Percentiles rank a stretch among this genome's conserved stretches.
These are phyloP conservation scores for Kandelia obovata DNA, from an alignment of 345 rosid species.

Conservation along the genomic window DNA sequence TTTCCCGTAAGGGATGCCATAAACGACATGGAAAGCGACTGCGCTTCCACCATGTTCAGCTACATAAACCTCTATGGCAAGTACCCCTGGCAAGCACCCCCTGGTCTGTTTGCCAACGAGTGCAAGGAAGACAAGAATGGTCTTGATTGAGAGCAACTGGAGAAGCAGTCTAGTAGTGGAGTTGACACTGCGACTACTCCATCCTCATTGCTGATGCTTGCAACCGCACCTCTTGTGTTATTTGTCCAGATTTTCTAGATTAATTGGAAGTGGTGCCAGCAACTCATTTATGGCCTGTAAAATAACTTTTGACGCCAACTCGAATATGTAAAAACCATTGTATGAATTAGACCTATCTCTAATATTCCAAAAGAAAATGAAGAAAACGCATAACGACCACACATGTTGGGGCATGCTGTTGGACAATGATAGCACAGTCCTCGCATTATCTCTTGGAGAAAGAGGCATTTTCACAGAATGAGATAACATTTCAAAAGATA, in stretches of 20 bases:
- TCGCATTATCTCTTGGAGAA: no score
- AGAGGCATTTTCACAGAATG: no score
- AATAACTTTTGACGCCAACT: no score
- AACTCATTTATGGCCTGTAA: background rate
- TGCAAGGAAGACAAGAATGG: constrained; percentile 59
- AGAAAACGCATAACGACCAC: no score
- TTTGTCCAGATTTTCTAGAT: constrained; percentile 23
- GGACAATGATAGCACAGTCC: no score
- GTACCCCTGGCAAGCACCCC: constrained; percentile 39
- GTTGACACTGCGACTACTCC: constrained; percentile 1
- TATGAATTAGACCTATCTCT: no score
- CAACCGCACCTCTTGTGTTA: constrained; percentile 20
- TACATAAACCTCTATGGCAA: constrained; percentile 75
- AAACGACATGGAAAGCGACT: constrained; percentile 48
- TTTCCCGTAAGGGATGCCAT: constrained; percentile 50
- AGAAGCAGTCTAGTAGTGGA: background rate
- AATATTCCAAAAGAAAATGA: no score
- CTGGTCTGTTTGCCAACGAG: constrained; percentile 65
- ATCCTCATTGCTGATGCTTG: constrained; percentile 19
- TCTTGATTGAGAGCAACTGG: constrained; percentile 39
- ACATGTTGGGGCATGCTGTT: no score
- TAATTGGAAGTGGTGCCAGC: background rate
- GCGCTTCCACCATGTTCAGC: constrained; percentile 77
- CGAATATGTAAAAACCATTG: no score
- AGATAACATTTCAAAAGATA: no score